Conservation (phyloP, 2,329 filamentous ascomycete genomes). For the Penicillium sumatraense region DNA sequence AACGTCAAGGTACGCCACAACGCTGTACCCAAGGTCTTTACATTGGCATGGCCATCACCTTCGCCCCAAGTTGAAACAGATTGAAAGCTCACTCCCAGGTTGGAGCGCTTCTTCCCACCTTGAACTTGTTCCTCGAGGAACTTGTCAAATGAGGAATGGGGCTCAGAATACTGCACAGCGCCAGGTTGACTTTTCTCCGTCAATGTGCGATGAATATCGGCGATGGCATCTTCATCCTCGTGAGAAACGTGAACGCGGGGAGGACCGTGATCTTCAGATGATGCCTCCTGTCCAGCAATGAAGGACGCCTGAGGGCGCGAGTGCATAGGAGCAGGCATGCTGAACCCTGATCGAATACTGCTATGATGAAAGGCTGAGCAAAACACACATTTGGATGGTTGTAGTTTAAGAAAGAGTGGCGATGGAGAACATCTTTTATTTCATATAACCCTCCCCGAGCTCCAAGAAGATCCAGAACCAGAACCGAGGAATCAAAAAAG, state of each 20-base stretch:
- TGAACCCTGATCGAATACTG: conserved; percentile 7
- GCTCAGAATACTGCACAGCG: conserved; percentile 31
- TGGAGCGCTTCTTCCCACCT: conserved; percentile 65
- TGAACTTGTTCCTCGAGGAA: conserved; percentile 75
- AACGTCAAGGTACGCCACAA: conserved; percentile 77
- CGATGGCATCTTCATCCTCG: conserved; percentile 36
- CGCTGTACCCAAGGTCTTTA: conserved; percentile 71
- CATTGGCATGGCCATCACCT: conserved; percentile 64
- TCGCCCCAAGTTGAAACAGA: conserved; percentile 72
- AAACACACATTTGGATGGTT: conserved; percentile 5
- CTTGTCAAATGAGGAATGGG: conserved; percentile 66
- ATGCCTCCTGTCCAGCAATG: conserved; percentile 23
- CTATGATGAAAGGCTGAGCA: not conserved
- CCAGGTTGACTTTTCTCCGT: conserved; percentile 24
- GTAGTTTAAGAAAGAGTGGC: not conserved
- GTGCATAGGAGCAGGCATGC: conserved; percentile 35
- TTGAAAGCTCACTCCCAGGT: conserved; percentile 74
- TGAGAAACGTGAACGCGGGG: conserved; percentile 34
- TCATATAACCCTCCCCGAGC: too few relatives aligned
- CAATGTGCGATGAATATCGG: conserved; percentile 36
- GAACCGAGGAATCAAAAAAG: not conserved
- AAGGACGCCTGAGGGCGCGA: conserved; percentile 28
- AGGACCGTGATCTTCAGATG: conserved; percentile 15
- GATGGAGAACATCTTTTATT: conserved; percentile 5
- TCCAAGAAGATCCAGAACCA: not conserved